phyloP scores from a whole-genome alignment of 805 yeast genomes.

The Zygoascus ofunaensis region DNA sequence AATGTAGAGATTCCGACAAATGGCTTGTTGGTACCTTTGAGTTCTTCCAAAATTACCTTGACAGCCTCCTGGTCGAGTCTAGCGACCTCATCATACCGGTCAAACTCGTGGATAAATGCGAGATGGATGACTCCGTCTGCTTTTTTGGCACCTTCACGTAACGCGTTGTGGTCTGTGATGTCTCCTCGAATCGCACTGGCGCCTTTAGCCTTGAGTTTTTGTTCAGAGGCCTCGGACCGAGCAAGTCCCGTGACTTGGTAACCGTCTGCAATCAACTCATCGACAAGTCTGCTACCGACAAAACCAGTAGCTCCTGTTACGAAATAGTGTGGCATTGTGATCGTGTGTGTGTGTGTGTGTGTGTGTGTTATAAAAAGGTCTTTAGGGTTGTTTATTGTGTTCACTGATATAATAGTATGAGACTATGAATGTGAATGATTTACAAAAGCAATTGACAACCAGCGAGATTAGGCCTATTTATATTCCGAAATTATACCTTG shows the following conservation, averaged over 20 bases:
- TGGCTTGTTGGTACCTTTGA: conserved; percentile 26
- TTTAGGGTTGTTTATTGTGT: too few relatives aligned
- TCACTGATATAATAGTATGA: too few relatives aligned
- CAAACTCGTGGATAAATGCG: conserved; percentile 30
- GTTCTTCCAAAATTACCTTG: conserved; percentile 24
- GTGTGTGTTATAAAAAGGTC: too few relatives aligned
- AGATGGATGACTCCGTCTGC: conserved; percentile 34
- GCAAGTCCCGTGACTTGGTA: conserved; percentile 27
- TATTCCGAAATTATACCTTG: too few relatives aligned
- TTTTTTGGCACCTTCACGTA: conserved; percentile 23
- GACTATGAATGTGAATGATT: too few relatives aligned
- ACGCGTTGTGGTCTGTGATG: conserved; percentile 23
- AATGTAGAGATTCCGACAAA: too few relatives aligned
- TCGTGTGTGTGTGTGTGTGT: too few relatives aligned
- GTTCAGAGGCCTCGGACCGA: conserved; percentile 12
- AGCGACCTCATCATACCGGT: conserved; percentile 15
- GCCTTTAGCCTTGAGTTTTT: conserved; percentile 22
- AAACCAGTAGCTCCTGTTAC: conserved; percentile 46
- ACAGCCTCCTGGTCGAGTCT: conserved; percentile 25
- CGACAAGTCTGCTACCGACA: conserved; percentile 40
- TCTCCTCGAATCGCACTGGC: conserved; percentile 27
- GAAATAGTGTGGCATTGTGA: too few relatives aligned
- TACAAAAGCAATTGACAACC: too few relatives aligned
- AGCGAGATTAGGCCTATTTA: too few relatives aligned
- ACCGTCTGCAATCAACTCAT: conserved; percentile 31